These are phyloP conservation scores for Cinnamomum micranthum DNA, from an alignment of 164 flowering plant genomes.

Conservation along the genomic window DNA sequence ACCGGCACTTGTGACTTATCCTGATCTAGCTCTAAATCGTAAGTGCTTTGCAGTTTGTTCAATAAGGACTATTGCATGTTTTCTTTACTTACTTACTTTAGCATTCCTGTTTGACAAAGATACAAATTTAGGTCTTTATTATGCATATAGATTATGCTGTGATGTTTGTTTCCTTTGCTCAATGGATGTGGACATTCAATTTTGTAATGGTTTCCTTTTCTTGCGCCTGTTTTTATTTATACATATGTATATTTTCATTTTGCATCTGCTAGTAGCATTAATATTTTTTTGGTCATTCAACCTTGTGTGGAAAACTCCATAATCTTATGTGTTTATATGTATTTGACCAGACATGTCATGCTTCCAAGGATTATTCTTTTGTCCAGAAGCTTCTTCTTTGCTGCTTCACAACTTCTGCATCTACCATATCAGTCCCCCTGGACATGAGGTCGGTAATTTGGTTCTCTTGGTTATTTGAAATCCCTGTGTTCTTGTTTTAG, in stretches of 20 bases:
- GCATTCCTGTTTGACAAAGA: not conserved
- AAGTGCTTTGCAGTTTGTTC: conserved; percentile 22
- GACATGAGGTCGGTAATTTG: conserved; percentile 71
- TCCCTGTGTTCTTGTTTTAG: not conserved
- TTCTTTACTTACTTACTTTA: not conserved
- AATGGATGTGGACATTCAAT: not conserved
- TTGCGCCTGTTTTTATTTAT: too few relatives aligned
- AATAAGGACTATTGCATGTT: too few relatives aligned
- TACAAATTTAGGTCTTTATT: not conserved
- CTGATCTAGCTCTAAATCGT: conserved; percentile 92
- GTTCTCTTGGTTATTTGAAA: conserved; percentile 4
- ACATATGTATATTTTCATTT: not conserved
- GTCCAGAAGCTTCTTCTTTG: conserved; percentile 86
- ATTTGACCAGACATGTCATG: conserved; percentile 72
- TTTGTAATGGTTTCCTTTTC: not conserved
- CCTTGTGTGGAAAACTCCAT: not conserved
- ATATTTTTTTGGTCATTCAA: not conserved
- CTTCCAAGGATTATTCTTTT: conserved; percentile 82
- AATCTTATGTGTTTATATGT: not conserved
- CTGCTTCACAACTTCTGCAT: conserved; percentile 86
- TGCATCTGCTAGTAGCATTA: not conserved
- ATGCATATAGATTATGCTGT: not conserved
- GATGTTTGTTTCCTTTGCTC: not conserved
- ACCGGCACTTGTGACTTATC: conserved; percentile 86
- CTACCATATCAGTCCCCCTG: conserved; percentile 86